Evolutionary conservation across 495 filamentous ascomycete species (phyloP).

Genomic region (Xylaria palmicola): DNA sequence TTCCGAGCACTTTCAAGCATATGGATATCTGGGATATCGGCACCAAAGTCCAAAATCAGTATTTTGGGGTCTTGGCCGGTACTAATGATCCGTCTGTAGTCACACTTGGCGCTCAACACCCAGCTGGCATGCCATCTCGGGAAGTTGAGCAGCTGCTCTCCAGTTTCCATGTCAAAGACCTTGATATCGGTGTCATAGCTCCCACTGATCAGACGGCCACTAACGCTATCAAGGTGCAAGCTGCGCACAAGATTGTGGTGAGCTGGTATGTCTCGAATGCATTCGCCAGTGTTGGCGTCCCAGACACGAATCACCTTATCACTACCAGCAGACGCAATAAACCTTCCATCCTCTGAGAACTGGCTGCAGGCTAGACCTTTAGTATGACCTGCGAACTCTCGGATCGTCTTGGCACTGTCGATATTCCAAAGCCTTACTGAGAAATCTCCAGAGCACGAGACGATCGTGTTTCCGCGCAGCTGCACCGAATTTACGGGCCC

Average conservation of each 20-base stretch:
- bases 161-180: slow-evolving; percentile 79
- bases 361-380: slow-evolving; percentile 94
- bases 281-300: slow-evolving; percentile 84
- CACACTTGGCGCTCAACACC: slow-evolving; percentile 92
- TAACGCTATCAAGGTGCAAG: slow-evolving; percentile 80
- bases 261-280: slow-evolving; percentile 71
- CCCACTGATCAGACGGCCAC: slow-evolving; percentile 80
- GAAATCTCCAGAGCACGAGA: slow-evolving; percentile 90
- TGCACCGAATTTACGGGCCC: slow-evolving; percentile 96
- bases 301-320: slow-evolving; percentile 92
- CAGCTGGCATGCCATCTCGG: slow-evolving; percentile 91
- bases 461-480: slow-evolving; percentile 84
- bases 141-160: slow-evolving; percentile 70
- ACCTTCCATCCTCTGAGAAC: slow-evolving; percentile 86
- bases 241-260: slow-evolving; percentile 82
- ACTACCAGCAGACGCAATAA: slow-evolving; percentile 89
- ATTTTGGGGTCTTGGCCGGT: slow-evolving; percentile 91
- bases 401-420: slow-evolving; percentile 75
- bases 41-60: slow-evolving; percentile 86
- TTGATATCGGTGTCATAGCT: slow-evolving; percentile 94
- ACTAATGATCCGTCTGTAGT: slow-evolving; percentile 88
- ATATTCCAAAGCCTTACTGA: slow-evolving; percentile 94
- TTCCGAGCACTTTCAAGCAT: slow-evolving; percentile 47
- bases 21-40: slow-evolving; percentile 52
- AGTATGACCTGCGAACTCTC: slow-evolving; percentile 81